Base-by-base conservation (phyloP, 2,329 filamentous ascomycete genomes). In the Penicillium crustosum region DNA sequence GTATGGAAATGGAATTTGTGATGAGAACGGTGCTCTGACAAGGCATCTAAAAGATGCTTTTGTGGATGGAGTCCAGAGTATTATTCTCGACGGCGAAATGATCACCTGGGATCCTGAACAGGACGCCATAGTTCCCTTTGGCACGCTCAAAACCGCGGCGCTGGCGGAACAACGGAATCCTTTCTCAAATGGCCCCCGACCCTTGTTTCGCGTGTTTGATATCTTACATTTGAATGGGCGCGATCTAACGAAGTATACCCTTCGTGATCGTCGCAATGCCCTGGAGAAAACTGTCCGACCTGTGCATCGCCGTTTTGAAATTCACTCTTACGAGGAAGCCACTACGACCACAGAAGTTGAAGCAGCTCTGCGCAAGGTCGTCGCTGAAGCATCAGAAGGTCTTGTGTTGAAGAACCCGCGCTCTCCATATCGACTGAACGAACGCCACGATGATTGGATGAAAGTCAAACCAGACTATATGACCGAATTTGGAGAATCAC, bases 381-480 rank as follows among this genome's bases (percentile, higher is more conserved):
- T 99, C 9, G 91, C 90, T 2, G 89, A 93, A 62, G 86, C 90
- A 0, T 93, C 90, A 0, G 94, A 97, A 73, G 94, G 94, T 2
- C 81, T 97, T 0, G 92, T 99, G 0, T 78, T 97, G 52, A 99
- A 99, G 78, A 97, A 96, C 62, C 94, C 94, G 8, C 83, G 89
- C 6, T 96, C 93, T 0, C 83, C 86, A 68, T 99, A 99, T 72
- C 83, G 86, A 7, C 82, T 97, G 10, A 96, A 96, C 69, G 90
- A 91, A 65, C 89, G 94, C 48, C 94, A 95, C 68, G 90, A 96
- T 66, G 91, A 96, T 74, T 99, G 94, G 94, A 89, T 97, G 77
- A 99, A 99, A 73, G 93, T 99, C 9, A 99, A 99, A 69, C 94
- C 94, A 1, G 94, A 99, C 63, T 99, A 99, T 74, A 97, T 97